Evolutionary conservation across 179 eudicot species (phyloP), one percentile per base, ranked within the genome.

Genomic region (Dionaea muscipula): DNA sequence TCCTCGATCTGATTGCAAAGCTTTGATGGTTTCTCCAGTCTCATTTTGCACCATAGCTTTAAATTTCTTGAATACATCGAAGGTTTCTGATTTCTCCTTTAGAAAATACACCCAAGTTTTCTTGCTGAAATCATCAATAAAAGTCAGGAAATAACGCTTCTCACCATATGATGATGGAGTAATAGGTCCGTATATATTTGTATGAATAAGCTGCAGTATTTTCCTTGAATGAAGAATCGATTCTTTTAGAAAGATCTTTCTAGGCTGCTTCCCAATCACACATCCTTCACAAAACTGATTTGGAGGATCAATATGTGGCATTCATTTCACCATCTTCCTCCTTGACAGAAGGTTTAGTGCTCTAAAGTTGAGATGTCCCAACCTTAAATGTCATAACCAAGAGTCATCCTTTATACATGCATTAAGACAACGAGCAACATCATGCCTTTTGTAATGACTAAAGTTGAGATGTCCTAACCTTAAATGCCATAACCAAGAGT

Each of bases 71-170:
- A 27, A 51, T 16, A 18, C 19, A n/a, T 1, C 7, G 7, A 26
- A 51, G 9, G 39, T n/a, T 3, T 51, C 38, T 22, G 14, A 9
- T n/a, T 48, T 48, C 15, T 2, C 25, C 26, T 13, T 26, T 8
- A 46, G 23, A 46, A 49, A 49, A 20, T 49, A 26, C 1, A 49
- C 27, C 33, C 33, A 49, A 3, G 55, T 18, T 16, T 51, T 51
- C 7, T 18, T 1, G 5, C 10, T 26, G 15, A 51, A 51, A 11
- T 51, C 55, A 26, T 51, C 38, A 31, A 51, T 51, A n/a, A 51
- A 51, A 18, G 9, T 12, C n/a, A 51, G 11, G 19, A 51, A 4
- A 17, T 51, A 51, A 3, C 19, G 12, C 17, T 26, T 15, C 11
- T 51, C 12, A 31, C 55, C 24, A 17, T 18, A 17, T 2, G 39